phyloP scores from a whole-genome alignment of 2,329 filamentous ascomycete species.

The Neospermospora avenae region DNA sequence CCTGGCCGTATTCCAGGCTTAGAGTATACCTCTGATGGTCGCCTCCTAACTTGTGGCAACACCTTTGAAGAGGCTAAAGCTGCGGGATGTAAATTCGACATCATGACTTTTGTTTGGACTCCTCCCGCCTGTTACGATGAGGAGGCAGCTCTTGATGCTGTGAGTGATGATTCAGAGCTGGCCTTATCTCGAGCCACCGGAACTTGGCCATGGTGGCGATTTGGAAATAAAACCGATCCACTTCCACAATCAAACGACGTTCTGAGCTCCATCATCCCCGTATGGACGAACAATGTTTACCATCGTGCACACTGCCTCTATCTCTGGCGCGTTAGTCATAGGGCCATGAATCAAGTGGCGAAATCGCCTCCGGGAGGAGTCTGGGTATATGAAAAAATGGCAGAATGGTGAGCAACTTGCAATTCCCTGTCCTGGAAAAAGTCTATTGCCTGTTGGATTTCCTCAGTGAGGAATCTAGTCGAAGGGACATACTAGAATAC shows the following conservation, averaged over 20 bases:
- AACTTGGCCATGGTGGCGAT: conserved; percentile 8
- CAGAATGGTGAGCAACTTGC: background rate
- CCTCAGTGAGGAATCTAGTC: background rate
- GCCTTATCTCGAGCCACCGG: background rate
- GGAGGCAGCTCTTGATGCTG: background rate
- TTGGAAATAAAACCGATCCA: background rate
- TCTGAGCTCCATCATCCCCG: background rate
- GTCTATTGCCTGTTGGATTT: background rate
- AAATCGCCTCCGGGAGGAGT: background rate
- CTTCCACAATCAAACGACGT: background rate
- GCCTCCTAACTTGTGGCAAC: background rate
- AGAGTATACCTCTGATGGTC: background rate
- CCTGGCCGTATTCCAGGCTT: conserved; percentile 2
- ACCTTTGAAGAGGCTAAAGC: conserved; percentile 7
- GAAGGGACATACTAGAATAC: background rate
- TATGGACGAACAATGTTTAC: background rate
- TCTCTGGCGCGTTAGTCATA: background rate
- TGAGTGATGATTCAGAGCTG: background rate
- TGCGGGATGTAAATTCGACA: conserved; percentile 3
- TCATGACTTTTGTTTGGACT: conserved; percentile 7
- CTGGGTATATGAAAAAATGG: background rate
- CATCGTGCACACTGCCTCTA: conserved; percentile 3
- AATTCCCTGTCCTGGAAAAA: background rate
- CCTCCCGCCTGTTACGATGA: conserved; percentile 1
- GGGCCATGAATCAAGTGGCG: background rate